Evolutionary conservation across 2,329 filamentous ascomycete species (phyloP), one percentile per base, ranked within the genome.

Genomic region (Aschersonia sp.): DNA sequence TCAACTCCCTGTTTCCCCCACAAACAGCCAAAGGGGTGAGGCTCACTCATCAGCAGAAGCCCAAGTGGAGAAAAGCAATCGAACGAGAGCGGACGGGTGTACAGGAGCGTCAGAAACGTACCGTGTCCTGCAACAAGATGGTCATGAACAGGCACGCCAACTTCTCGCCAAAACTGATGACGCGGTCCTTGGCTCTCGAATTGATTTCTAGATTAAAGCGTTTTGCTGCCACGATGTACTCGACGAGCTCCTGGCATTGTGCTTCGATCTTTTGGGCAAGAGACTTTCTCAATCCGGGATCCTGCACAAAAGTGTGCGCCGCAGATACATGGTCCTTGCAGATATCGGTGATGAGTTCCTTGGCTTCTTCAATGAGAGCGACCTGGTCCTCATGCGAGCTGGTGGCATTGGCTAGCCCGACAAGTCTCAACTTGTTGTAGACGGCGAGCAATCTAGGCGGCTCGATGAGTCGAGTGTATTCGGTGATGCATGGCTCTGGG

Each of bases 81-180:
- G 30, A 9, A 40, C 8, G 30, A n/a, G 9, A 14, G 12, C 5
- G 43, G 5, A 42, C 5, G 46, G 35, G 14, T 46, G 42, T 11
- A 44, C 29, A 45, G 12, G n/a, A 1, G n/a, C 8, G 35, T 12
- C 40, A 12, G 7, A 46, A 31, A 46, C 57, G 57, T 59, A 79
- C 77, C 57, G 77, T 74, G 58, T 95, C 88, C 60, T 84, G 80
- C 53, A 98, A 67, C 51, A 97, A 67, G 5, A 84, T 81, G 29
- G 90, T 78, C 84, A 98, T 89, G 63, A 92, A 92, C 33, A 83
- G 78, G 65, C 90, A 97, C 66, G 87, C 94, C 55, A 98, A 71
- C 69, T 95, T 97, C 73, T 98, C 92, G 48, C 92, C 92, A 56
- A 92, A 88, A 63, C 88, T 94, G 51, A 97, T 83, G 52, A 98